A percentile compares a stretch with the other conserved stretches of the same genome.
phyloP scores from a whole-genome alignment of 208 protist species.

The Strigomonas culicis region DNA sequence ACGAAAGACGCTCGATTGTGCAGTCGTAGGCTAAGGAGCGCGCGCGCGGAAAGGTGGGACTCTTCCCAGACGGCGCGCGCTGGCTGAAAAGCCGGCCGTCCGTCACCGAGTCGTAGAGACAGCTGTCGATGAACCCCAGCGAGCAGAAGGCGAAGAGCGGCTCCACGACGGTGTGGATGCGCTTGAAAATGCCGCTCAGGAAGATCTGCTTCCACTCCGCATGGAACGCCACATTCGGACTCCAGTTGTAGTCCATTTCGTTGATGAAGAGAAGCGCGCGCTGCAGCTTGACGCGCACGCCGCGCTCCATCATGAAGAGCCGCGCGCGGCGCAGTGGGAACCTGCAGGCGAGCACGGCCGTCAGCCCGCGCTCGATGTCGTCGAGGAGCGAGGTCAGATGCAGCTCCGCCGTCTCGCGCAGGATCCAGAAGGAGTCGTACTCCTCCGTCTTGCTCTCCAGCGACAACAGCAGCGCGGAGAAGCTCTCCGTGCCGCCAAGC shows the following conservation, averaged over 20 bases:
- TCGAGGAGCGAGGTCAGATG: slow-evolving; percentile 45
- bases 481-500: slow-evolving; percentile 62
- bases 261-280: slow-evolving; percentile 61
- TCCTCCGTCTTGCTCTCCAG: slow-evolving; percentile 57
- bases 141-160: slow-evolving; percentile 49
- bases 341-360: slow-evolving; percentile 23
- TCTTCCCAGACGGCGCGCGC: slow-evolving; percentile 14
- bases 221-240: slow-evolving; percentile 62
- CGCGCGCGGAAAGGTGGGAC: slow-evolving; percentile 32
- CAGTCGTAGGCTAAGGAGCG: slow-evolving; percentile 57
- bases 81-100: slow-evolving; percentile 26
- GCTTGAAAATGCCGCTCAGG: slow-evolving; percentile 48
- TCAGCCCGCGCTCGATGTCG: slow-evolving; percentile 45
- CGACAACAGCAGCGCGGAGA: slow-evolving; percentile 60
- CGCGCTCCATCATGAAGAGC: slow-evolving; percentile 41
- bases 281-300: slow-evolving; percentile 53
- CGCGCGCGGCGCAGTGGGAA: slow-evolving; percentile 59
- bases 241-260: slow-evolving; percentile 80
- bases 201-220: slow-evolving; percentile 69
- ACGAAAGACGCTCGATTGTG: slow-evolving; percentile 43
- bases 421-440: slow-evolving; percentile 55
- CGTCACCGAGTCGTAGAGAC: slow-evolving; percentile 52
- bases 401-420: slow-evolving; percentile 40
- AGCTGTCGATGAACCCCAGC: slow-evolving; percentile 78
- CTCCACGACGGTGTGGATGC: slow-evolving; percentile 57